Base-by-base conservation (phyloP, 345 rosid species). In the Eucalyptus cladocalyx region DNA sequence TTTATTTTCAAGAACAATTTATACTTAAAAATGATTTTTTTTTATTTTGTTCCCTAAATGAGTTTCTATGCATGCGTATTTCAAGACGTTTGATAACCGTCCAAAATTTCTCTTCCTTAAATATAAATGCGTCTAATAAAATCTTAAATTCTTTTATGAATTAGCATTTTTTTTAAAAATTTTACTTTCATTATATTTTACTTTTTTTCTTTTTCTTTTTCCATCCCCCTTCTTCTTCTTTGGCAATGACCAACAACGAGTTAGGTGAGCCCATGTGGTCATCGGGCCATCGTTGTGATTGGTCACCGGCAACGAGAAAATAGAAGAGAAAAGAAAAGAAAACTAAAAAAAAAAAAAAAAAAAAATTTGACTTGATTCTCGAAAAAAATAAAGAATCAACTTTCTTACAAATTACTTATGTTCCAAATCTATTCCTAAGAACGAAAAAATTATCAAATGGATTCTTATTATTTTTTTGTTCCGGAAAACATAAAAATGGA, bases 11-110 rank as follows among this genome's bases (percentile, higher is more conserved):
- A 8, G 0, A 53, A 53, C 0, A 53, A 53, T 53, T 53, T 19
- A 19, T 19, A 1, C 2, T 53, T 53, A 53, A 53, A 51, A 18
- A 51, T 18, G 0, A 7, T 51, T 18, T 6, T 53, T 53, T 53
- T 53, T 53, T 53, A 3, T 53, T 53, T 0, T 7, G 0, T 53
- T 53, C 2, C 1, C 0, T 21, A 53, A 21, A 53, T 1, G 1
- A 53, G 0, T 53, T 53, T 53, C 0, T 53, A 0, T 53, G 1
- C 0, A 53, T 53, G 0, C 19, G 3, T 6, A 50, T 49, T 49
- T 50, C 0, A 50, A 50, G 0, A 0, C 3, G 1, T 49, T 49
- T 49, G 18, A 50, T 50, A 50, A 50, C 3, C 1, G 0, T 49
- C 0, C 1, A 50, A 53, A 53, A 19, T 8, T 53, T 53, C 0